Percentiles rank a stretch among this genome's conserved stretches.
Conservation (phyloP, 129 eudicot species). For the Tanacetum coccineum region DNA sequence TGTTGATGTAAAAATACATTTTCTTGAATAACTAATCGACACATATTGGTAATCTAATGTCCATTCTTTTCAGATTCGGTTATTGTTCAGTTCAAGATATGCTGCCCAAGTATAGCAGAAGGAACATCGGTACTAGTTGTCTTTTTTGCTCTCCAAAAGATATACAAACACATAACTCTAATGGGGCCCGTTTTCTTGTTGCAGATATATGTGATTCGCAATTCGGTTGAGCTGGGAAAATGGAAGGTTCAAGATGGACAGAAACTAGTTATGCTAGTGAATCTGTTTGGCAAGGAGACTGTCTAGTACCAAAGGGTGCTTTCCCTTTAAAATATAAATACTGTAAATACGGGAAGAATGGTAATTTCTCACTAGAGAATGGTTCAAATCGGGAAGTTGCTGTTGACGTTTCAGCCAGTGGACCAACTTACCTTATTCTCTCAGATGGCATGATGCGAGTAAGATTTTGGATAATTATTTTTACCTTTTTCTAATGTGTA, state of each 20-base stretch:
- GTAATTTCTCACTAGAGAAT: conserved; percentile 52
- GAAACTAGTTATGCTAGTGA: conserved; percentile 74
- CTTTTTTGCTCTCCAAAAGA: conserved; percentile 15
- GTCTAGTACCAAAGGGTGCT: conserved; percentile 55
- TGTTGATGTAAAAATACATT: not conserved
- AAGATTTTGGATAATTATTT: conserved; percentile 27
- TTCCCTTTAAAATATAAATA: conserved; percentile 92
- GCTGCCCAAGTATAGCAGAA: conserved; percentile 81
- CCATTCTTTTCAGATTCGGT: conserved; percentile 59
- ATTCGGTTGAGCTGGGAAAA: conserved; percentile 60
- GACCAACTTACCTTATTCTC: conserved; percentile 65
- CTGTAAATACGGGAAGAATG: conserved; percentile 56
- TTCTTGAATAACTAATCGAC: not conserved
- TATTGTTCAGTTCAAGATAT: conserved; percentile 72
- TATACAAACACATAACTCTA: not conserved
- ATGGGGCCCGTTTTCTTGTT: conserved; percentile 20
- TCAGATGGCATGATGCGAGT: conserved; percentile 97
- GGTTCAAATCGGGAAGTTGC: conserved; percentile 76
- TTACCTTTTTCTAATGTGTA: not conserved
- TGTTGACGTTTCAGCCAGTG: conserved; percentile 51
- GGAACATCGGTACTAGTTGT: conserved; percentile 62
- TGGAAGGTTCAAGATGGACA: conserved; percentile 84
- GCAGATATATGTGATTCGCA: conserved; percentile 85
- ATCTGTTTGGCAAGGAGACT: conserved; percentile 80
- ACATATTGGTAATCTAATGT: conserved; percentile 7